Evolutionary conservation across 2,329 filamentous ascomycete species (phyloP).

Genomic region (Claviceps sp.): DNA sequence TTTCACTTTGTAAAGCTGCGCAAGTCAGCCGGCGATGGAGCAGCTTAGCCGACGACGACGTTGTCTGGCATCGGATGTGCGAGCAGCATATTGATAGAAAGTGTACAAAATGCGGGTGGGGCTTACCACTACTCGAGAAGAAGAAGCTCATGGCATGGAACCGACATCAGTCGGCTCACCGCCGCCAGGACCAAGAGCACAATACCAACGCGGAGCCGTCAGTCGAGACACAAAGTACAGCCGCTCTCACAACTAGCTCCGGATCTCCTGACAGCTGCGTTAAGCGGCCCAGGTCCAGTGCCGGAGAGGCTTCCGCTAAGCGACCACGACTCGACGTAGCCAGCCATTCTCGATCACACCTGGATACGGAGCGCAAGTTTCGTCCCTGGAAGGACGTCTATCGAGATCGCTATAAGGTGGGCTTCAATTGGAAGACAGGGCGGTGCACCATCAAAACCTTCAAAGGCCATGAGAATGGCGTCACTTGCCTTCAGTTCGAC

Average conservation of each 20-base stretch:
- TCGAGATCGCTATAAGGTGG: constrained; percentile 86
- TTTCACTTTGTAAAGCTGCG: constrained; percentile 87
- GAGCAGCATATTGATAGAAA: constrained; percentile 92
- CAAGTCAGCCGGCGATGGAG: constrained; percentile 88
- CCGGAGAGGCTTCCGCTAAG: constrained; percentile 21
- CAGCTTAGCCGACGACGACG: constrained; percentile 84
- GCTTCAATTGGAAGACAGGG: constrained; percentile 95
- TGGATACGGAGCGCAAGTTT: constrained; percentile 33
- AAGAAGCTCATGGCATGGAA: constrained; percentile 81
- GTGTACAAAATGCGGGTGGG: constrained; percentile 93
- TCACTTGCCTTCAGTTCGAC: constrained; percentile 47
- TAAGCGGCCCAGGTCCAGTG: constrained; percentile 19
- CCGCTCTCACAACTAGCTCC: constrained; percentile 6
- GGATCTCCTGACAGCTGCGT: constrained; percentile 14
- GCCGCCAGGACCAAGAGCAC: constrained; percentile 6
- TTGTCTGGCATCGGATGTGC: constrained; percentile 96
- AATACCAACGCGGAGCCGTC: constrained; percentile 10
- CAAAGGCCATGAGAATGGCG: constrained; percentile 71
- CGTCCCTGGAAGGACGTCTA: constrained; percentile 94
- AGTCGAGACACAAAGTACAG: constrained; percentile 9
- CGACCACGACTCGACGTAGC: constrained; percentile 17
- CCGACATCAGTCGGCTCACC: constrained; percentile 46
- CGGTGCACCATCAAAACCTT: constrained; percentile 75
- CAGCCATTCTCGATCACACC: constrained; percentile 18
- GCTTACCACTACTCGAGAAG: constrained; percentile 75